Evolutionary conservation across 805 yeast genomes (phyloP), one percentile per base, ranked within the genome.

Genomic region (Hanseniaspora meyeri): DNA sequence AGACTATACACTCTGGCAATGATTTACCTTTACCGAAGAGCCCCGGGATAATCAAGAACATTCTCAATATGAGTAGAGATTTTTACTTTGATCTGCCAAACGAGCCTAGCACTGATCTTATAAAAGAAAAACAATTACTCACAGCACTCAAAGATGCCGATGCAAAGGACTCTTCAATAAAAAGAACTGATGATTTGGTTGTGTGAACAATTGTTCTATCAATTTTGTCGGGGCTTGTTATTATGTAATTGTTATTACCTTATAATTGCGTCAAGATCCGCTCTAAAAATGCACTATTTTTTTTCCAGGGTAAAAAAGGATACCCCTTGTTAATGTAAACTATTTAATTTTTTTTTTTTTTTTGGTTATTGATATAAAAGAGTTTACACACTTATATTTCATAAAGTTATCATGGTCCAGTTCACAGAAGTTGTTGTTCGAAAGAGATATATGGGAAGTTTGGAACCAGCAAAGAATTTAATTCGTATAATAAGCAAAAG

Each of bases 401-500:
- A 24, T 24, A 24, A 24, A 4, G 27, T 24, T 5, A 24, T 24
- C 27, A 24, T 24, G 5, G 27, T 24, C 27, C 27, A 24, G 5
- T 4, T 24, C 27, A 24, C 27, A 24, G 5, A 24, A 24, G 27
- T 24, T 24, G 27, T 24, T 24, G 27, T 24, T 24, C 5, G 27
- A 24, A 24, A 24, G 27, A 24, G 16, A 36, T 45, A n/a, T 1
- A 45, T 29, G 47, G 11, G 14, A 16, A 14, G 6, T 43, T 43
- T 43, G 29, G 34, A 46, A 46, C 49, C 49, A 46, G 49, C 39
- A 46, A 46, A 46, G 36, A 46, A 34, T 20, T 19, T 46, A 32
- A 46, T 46, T n/a, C 49, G 46, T 16, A 34, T 51, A 34, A 24
- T 43, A 43, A 31, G 31, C 8, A 47, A 60, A 31, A 58, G 59